phyloP scores from a whole-genome alignment of 352 stramenopile genomes.

The Salisapilia sapeloensis region DNA sequence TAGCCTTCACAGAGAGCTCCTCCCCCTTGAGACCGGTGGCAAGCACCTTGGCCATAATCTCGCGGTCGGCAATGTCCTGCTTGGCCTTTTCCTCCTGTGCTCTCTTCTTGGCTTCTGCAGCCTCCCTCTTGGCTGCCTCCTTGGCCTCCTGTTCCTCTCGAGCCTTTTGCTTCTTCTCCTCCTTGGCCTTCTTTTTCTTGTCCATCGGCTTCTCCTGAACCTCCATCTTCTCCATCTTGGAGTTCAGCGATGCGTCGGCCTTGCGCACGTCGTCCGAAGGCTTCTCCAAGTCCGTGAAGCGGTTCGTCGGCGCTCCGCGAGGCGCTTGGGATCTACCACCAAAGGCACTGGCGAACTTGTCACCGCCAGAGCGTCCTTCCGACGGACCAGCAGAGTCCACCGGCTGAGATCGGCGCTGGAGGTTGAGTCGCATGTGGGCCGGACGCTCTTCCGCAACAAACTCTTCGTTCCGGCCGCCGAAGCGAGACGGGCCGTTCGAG shows the following conservation, averaged over 20 bases:
- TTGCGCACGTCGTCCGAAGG: too few relatives aligned
- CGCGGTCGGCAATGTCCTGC: slow-evolving; percentile 28
- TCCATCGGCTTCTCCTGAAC: slow-evolving; percentile 10
- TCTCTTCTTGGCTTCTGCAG: slow-evolving; percentile 36
- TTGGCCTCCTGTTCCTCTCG: slow-evolving; percentile 47
- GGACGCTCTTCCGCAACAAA: slow-evolving; percentile 35
- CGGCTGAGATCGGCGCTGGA: slow-evolving; percentile 22
- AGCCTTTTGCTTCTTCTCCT: slow-evolving; percentile 71
- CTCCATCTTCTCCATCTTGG: too few relatives aligned
- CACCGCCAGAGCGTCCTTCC: slow-evolving; percentile 3
- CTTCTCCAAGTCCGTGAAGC: slow-evolving; percentile 24
- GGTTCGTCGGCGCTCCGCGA: slow-evolving; percentile 12
- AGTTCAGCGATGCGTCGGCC: too few relatives aligned
- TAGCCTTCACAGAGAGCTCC: slow-evolving; percentile 27
- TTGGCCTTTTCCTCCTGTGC: slow-evolving; percentile 22
- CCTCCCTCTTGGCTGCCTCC: slow-evolving; percentile 45
- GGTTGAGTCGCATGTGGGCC: slow-evolving; percentile 62
- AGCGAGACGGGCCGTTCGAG: slow-evolving; percentile 26
- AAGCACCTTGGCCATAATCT: slow-evolving; percentile 42
- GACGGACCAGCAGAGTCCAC: slow-evolving; percentile 3
- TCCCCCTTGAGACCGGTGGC: slow-evolving; percentile 47
- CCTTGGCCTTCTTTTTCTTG: slow-evolving; percentile 40
- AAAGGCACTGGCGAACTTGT: slow-evolving; percentile 42
- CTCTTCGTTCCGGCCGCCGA: slow-evolving; percentile 36
- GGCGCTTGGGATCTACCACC: slow-evolving; percentile 1